These are phyloP conservation scores for Knoxia roxburghii DNA, from an alignment of 257 asterid species.

Conservation along the genomic window DNA sequence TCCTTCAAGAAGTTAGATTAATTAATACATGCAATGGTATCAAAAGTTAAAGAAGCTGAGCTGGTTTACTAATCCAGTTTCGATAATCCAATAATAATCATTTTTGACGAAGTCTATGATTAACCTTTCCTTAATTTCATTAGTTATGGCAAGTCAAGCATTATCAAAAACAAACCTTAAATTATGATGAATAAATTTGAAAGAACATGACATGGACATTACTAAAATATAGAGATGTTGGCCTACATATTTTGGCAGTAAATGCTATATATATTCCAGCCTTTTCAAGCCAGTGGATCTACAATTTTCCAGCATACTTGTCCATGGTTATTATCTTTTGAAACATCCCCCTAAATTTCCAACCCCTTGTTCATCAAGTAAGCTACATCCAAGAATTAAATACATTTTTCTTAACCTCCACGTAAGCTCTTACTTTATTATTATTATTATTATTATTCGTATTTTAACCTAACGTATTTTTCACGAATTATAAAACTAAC, in stretches of 20 bases:
- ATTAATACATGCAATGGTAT: constrained; percentile 5
- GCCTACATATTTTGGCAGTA: background rate
- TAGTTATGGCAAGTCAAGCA: constrained; percentile 7
- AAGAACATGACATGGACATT: background rate
- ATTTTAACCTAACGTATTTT: too few relatives aligned
- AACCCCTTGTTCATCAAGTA: background rate
- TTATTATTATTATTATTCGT: too few relatives aligned
- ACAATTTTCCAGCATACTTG: background rate
- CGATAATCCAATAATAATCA: background rate
- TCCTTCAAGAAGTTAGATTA: background rate
- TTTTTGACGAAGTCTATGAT: constrained; percentile 8
- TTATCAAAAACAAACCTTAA: background rate
- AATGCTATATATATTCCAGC: background rate
- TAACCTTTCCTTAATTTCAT: constrained; percentile 6
- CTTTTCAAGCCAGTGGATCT: background rate
- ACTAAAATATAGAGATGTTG: constrained; percentile 9
- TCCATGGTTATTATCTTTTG: background rate
- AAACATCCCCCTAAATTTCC: constrained; percentile 1
- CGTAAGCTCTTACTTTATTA: too few relatives aligned
- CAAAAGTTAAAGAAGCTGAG: constrained; percentile 6
- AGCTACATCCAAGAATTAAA: background rate
- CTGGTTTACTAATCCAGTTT: background rate
- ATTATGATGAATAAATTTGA: background rate
- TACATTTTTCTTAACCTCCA: too few relatives aligned
- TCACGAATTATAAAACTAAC: too few relatives aligned